Evolutionary conservation across 768 basidiomycete genomes (phyloP).

Genomic region (Panellus pusillus): DNA sequence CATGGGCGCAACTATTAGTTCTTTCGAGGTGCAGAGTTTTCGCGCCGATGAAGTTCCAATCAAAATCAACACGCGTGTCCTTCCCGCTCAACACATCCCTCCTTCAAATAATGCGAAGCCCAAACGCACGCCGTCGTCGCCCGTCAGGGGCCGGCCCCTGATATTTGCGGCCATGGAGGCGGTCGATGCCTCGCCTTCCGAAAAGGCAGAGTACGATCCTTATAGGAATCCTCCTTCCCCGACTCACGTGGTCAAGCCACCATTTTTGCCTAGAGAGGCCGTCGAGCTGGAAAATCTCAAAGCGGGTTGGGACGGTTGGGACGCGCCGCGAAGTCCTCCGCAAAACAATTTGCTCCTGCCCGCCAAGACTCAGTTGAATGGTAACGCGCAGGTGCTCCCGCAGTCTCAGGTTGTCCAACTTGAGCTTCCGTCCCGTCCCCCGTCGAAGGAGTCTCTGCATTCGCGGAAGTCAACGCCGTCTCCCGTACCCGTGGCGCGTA

Average conservation of each 20-base stretch:
- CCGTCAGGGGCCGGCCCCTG: slow-evolving; percentile 50
- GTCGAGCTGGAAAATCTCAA: slow-evolving; percentile 5
- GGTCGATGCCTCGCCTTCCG: slow-evolving; percentile 15
- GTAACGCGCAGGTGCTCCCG: neutral
- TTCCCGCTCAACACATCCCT: slow-evolving; percentile 14
- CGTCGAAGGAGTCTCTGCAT: neutral
- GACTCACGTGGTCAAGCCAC: slow-evolving; percentile 9
- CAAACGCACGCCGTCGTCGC: slow-evolving; percentile 18
- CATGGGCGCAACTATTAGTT: slow-evolving; percentile 23
- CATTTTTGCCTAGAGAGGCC: slow-evolving; percentile 2
- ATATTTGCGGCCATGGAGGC: slow-evolving; percentile 62
- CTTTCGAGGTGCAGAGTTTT: slow-evolving; percentile 20
- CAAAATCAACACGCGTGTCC: slow-evolving; percentile 18
- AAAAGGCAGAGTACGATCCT: slow-evolving; percentile 19
- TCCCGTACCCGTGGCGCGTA: no score
- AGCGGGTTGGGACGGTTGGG: slow-evolving; percentile 11
- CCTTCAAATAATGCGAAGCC: slow-evolving; percentile 7
- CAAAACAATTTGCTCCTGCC: slow-evolving; percentile 5
- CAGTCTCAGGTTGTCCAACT: no score
- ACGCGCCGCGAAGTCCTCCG: slow-evolving; percentile 12
- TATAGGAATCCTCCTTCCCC: slow-evolving; percentile 11
- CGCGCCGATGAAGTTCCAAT: slow-evolving; percentile 8
- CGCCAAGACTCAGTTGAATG: slow-evolving; percentile 10
- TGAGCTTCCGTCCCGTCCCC: neutral
- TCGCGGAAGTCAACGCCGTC: no score